Percentiles rank a stretch among this genome's conserved stretches.
These are phyloP conservation scores for Podila verticillata DNA, from an alignment of 192 early-diverging fungal species.

Conservation along the genomic window DNA sequence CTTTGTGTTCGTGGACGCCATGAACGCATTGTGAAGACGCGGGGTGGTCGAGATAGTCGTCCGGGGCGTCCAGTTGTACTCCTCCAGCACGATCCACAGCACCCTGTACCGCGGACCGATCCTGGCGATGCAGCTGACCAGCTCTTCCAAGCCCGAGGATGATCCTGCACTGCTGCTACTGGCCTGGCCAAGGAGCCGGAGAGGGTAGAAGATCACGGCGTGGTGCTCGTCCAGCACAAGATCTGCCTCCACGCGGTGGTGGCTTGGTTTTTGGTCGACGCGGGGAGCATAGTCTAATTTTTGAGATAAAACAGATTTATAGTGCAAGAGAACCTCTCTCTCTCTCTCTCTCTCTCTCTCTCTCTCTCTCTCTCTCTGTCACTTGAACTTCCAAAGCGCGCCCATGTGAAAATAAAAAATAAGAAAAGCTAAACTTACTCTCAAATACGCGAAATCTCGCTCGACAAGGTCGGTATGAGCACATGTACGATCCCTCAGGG, in stretches of 20 bases:
- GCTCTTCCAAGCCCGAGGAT: conserved; percentile 15
- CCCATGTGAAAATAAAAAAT: too few species aligned
- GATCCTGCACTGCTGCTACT: neutral
- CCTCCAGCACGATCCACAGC: conserved; percentile 30
- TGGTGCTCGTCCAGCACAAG: conserved; percentile 24
- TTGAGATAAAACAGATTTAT: neutral
- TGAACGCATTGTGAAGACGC: neutral
- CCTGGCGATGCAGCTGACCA: conserved; percentile 6
- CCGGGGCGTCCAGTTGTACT: conserved; percentile 7
- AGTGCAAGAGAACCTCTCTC: neutral
- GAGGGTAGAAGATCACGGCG: conserved; percentile 19
- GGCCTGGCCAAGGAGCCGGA: conserved; percentile 23
- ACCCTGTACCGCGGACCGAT: conserved; percentile 27
- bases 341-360: too few species aligned
- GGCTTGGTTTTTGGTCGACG: neutral
- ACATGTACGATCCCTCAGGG: conserved; percentile 7
- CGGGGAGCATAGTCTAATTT: conserved; percentile 6
- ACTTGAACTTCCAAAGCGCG: too few species aligned
- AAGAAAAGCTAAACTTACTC: conserved; percentile 24
- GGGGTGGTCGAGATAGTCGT: neutral
- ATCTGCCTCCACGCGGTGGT: conserved; percentile 22
- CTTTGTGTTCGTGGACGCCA: neutral
- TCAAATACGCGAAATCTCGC: conserved; percentile 25
- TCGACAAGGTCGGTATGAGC: conserved; percentile 10
- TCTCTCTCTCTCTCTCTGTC: too few species aligned